Conservation (phyloP, 345 rosid genomes). For the Cardiospermum halicacabum region DNA sequence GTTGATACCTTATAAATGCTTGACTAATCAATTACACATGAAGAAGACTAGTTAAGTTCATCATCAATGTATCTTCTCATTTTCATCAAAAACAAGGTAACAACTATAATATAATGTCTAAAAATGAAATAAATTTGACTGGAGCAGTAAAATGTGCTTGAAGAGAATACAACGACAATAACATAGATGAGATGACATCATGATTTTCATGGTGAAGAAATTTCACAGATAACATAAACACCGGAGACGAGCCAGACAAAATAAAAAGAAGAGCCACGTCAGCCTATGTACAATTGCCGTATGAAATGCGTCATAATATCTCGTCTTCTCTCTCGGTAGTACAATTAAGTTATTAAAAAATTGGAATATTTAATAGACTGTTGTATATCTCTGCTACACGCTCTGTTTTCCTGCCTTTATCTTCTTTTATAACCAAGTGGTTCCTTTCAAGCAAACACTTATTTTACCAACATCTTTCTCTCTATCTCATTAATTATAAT, state of each 20-base stretch:
- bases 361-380: not conserved
- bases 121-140: too few relatives aligned
- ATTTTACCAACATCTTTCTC: not conserved
- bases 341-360: not conserved
- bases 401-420: not conserved
- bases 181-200: conserved; percentile 9
- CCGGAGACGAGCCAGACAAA: conserved; percentile 14
- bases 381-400: not conserved
- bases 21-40: too few relatives aligned
- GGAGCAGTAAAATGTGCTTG: too few relatives aligned
- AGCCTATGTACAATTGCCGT: conserved; percentile 24
- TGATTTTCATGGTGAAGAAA: not conserved
- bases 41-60: too few relatives aligned
- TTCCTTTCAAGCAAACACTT: conserved; percentile 57
- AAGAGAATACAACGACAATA: too few relatives aligned
- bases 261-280: conserved; percentile 28
- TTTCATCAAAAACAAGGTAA: too few relatives aligned
- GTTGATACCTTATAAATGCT: too few relatives aligned
- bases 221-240: not conserved
- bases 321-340: not conserved
- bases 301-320: conserved; percentile 20
- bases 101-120: too few relatives aligned
- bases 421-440: conserved; percentile 20
- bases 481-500: too few relatives aligned
- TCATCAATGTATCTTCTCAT: too few relatives aligned